A percentile compares a stretch with the other conserved stretches of the same genome.
phyloP scores from a whole-genome alignment of 2,329 filamentous ascomycete species.

The Monascus ruber region DNA sequence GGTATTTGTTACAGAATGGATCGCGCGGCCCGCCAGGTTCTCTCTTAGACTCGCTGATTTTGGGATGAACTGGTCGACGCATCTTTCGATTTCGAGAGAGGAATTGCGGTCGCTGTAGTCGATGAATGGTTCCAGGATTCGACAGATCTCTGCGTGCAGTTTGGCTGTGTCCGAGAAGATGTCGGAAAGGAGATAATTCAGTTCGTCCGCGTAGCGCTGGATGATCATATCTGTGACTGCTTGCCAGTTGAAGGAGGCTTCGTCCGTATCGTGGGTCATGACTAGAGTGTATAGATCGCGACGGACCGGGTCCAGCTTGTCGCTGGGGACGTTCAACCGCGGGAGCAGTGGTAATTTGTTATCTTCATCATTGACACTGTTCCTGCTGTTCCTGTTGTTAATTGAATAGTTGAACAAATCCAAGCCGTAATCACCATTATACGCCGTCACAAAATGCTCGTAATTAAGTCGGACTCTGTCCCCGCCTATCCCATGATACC shows the following conservation, averaged over 20 bases:
- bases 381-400: neutral
- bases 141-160: slow-evolving; percentile 18
- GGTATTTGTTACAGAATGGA: slow-evolving; percentile 18
- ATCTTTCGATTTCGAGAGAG: slow-evolving; percentile 17
- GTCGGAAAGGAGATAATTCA: slow-evolving; percentile 31
- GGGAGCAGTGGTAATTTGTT: slow-evolving; percentile 25
- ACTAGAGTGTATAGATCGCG: slow-evolving; percentile 37
- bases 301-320: slow-evolving; percentile 27
- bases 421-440: slow-evolving; percentile 24
- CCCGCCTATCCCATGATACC: slow-evolving; percentile 23
- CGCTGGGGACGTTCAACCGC: slow-evolving; percentile 18
- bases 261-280: slow-evolving; percentile 15
- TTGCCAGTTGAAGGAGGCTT: slow-evolving; percentile 50
- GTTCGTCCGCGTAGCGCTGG: slow-evolving; percentile 46
- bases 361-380: neutral
- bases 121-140: slow-evolving; percentile 22
- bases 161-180: slow-evolving; percentile 10
- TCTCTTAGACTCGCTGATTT: slow-evolving; percentile 1
- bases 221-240: slow-evolving; percentile 54
- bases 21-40: slow-evolving; percentile 14
- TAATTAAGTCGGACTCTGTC: slow-evolving; percentile 37
- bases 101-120: slow-evolving; percentile 20
- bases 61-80: slow-evolving; percentile 24
- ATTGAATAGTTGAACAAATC: slow-evolving; percentile 34
- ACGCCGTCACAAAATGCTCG: slow-evolving; percentile 39